Evolutionary conservation across 257 asterid species (phyloP).

Genomic region (Apocynum venetum): DNA sequence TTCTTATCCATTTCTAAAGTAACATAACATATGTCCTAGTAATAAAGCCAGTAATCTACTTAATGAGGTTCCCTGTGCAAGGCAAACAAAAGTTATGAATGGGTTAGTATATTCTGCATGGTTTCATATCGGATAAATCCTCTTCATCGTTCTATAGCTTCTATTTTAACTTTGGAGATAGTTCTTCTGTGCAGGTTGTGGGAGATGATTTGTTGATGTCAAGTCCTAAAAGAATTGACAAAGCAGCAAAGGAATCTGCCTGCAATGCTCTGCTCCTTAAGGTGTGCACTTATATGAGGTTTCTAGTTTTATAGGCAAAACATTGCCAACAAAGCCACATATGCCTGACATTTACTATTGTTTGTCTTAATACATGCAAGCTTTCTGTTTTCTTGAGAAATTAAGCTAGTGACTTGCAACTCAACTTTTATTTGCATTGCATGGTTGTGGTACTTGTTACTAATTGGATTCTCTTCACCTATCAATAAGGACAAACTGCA

Average conservation of each 20-base stretch:
- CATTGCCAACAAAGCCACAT: background rate
- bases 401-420: background rate
- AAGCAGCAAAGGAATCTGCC: slow-evolving; percentile 76
- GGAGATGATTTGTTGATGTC: slow-evolving; percentile 88
- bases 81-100: background rate
- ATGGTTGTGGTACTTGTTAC: background rate
- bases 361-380: background rate
- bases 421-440: background rate
- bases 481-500: background rate
- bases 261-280: slow-evolving; percentile 87
- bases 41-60: background rate
- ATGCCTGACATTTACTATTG: background rate
- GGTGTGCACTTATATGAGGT: slow-evolving; percentile 39
- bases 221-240: slow-evolving; percentile 85
- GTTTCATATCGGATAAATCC: background rate
- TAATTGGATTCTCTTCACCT: background rate
- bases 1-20: background rate
- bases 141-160: background rate
- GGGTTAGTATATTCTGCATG: background rate
- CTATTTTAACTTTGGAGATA: background rate
- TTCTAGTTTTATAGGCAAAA: slow-evolving; percentile 12
- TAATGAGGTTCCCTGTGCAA: background rate
- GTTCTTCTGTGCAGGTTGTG: slow-evolving; percentile 59
- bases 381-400: background rate
- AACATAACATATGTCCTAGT: too few species aligned